Evolutionary conservation across 139 green algal species (phyloP), one percentile per base, ranked within the genome.

Genomic region (Prasinococcaceae sp.): DNA sequence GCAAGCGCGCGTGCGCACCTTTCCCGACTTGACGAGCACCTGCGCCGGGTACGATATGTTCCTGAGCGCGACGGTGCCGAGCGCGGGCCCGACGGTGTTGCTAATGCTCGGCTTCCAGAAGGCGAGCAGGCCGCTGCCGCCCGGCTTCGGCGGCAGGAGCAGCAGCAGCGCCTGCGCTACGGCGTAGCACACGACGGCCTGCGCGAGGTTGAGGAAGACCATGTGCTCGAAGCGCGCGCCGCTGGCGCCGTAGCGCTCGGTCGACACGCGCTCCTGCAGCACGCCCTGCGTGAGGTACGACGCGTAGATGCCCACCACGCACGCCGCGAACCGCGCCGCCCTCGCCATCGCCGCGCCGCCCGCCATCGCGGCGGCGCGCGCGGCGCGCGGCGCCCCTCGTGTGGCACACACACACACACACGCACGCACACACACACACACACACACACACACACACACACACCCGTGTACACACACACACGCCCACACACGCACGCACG

Each of bases 1-100:
- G n/a, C n/a, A n/a, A n/a, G n/a, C n/a, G n/a, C n/a, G n/a, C n/a
- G n/a, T n/a, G n/a, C n/a, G n/a, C n/a, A n/a, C n/a, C 69, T 97
- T 97, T 63, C 79, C 92, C 14, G 81, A 93, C 74, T 97, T 97
- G 38, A 79, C 83, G n/a, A 95, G 72, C 46, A 95, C 87, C 41
- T 68, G 60, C 1, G 60, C 52, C 9, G 60, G 60, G 30, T 68
- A 68, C 47, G 69, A 85, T 65, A 97, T 97, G 66, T 94, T 94
- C 54, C 86, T 90, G 3, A 97, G 72, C 0, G 88, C 89, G 9
- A 84, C 47, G 23, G 85, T 79, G n/a, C 88, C 88, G 14, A 71
- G 83, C 0, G 88, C 84, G 1, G 88, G 89, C 0, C 88, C 88
- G 2, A 96, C 58, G 30, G 68, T 77, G 73, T 94, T 93, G 14